phyloP scores from a whole-genome alignment of 139 green algal species.

The Eudorina sp. region DNA sequence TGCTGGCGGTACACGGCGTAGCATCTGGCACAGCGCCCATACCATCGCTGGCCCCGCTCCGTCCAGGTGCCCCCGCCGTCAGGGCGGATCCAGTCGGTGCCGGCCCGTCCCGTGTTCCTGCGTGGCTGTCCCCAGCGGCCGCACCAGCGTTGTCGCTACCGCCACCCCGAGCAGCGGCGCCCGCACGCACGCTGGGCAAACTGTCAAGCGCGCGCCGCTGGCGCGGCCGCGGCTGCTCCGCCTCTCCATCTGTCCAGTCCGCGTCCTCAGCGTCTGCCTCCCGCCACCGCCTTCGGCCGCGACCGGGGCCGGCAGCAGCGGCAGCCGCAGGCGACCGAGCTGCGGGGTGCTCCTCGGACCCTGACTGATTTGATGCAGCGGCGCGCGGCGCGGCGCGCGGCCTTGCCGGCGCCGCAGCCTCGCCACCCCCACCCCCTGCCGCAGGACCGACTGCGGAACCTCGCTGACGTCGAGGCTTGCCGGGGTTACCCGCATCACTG shows the following conservation, averaged over 20 bases:
- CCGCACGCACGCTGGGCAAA: background rate
- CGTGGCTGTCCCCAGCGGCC: background rate
- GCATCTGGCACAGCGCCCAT: background rate
- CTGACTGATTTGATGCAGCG: background rate
- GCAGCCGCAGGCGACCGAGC: background rate
- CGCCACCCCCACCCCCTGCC: background rate
- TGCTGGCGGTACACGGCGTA: too few relatives aligned
- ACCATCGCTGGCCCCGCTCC: background rate
- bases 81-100: background rate
- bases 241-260: conserved; percentile 1
- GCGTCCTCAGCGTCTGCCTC: background rate
- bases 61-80: background rate
- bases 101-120: background rate
- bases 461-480: background rate
- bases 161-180: background rate
- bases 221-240: background rate
- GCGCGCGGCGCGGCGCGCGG: background rate
- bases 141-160: background rate
- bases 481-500: background rate
- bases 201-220: background rate
- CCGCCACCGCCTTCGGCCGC: background rate
- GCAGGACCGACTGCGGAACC: background rate
- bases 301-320: background rate
- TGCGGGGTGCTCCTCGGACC: too few relatives aligned
- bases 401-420: background rate